Evolutionary conservation across 371 early-diverging fungal species (phyloP), one percentile per base, ranked within the genome.

Genomic region (Parasitella parasitica): DNA sequence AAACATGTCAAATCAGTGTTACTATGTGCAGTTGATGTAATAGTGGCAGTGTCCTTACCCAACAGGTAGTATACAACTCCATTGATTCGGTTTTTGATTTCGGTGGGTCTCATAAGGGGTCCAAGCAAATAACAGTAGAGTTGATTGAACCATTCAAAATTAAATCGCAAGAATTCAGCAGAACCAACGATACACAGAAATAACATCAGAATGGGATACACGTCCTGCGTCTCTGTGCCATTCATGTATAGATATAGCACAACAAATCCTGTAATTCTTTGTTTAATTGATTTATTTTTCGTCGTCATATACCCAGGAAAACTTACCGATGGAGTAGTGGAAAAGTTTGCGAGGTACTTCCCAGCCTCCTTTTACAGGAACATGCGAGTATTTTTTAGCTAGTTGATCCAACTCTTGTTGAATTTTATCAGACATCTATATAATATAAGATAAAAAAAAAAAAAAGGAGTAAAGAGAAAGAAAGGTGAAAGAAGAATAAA

Each of bases 291-390:
- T 32, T 32, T 32, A 11, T 32, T 27, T 27, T 49, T 49, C 5
- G 26, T 50, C 28, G 13, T 11, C 24, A 24, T 50, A 9, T 28
- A 11, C 26, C 46, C 3, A 34, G 38, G 15, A 20, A 26, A 36
- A 6, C 27, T 57, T 71, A 84, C 85, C 85, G 18, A 82, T 81
- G 15, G 81, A 76, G 32, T 72, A 78, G 52, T 84, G 85, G 38
- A 81, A 78, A 15, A 70, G 12, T 52, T 84, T 84, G 46, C 85
- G 72, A 48, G 85, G 81, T 16, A 84, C 59, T 59, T 84, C 85
- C 78, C 77, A 80, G 12, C 76, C 70, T 16, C 78, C 75, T 54
- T 72, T 67, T 2, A 5, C 32, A 24, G 66, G 60, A 4, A 64
- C 54, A 43, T 35, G 52, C 9, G 64, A 43, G 37, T 38, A 63